Base-by-base conservation (phyloP, 1,139 yeast species). In the Yamadazyma blattariae region DNA sequence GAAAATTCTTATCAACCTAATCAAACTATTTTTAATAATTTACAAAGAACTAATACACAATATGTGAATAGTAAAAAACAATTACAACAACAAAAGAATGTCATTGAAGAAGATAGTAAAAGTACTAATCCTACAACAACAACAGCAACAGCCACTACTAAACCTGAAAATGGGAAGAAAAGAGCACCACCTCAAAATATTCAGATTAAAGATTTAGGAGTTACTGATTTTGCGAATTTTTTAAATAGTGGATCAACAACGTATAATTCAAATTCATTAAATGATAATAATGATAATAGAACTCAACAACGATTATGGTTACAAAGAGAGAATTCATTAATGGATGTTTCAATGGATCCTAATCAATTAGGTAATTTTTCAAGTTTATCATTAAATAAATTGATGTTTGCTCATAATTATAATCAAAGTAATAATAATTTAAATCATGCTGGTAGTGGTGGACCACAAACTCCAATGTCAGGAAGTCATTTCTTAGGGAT, bases 231-330 rank as follows among this genome's bases (percentile, higher is more conserved):
- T 38, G 47, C 64, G 14, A 58, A 61, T 42, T 63, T 61, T 32
- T 52, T 62, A 29, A 53, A 50, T 20, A 50, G 47, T 31, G 45
- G 46, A 10, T 10, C 7, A 11, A 30, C 46, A 14, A 36, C 41
- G 2, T 31, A 39, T n/a, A 39, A 45, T 12, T 6, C 7, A 4
- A 12, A 12, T 5, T n/a, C n/a, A 7, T 22, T 40, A 3, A 46
- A 39, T 18, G 38, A 38, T 29, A 32, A 36, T 14, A 36, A 42
- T 22, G 54, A 51, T 32, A 55, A 50, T 34, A 70, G 95, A 56
- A 85, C 95, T 0, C 95, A 86, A 51, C 92, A 85, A 50, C 74
- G 83, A 43, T 68, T 86, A 33, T 85, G 95, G 95, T 61, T 86
- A 25, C 95, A 85, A 54, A 67, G 95, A 42, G 95, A 86, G 45